Evolutionary conservation across 2,329 filamentous ascomycete species (phyloP).

Genomic region (Colletotrichum tanaceti): DNA sequence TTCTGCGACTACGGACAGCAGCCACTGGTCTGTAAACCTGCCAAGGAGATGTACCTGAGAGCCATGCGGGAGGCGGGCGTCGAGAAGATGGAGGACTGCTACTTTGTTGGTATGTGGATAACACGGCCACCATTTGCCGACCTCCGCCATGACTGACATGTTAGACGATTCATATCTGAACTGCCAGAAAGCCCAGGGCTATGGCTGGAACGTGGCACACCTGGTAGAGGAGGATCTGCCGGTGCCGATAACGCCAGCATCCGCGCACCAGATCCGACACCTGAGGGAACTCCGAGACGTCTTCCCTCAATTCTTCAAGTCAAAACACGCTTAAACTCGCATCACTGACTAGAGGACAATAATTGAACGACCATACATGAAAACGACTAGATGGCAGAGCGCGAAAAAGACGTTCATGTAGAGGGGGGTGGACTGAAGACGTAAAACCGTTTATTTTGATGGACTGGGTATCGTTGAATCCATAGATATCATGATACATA

Average conservation of each 20-base stretch:
- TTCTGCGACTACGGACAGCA: conserved; percentile 87
- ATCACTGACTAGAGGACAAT: neutral
- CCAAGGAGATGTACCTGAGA: conserved; percentile 84
- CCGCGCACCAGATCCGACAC: conserved; percentile 79
- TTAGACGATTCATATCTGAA: conserved; percentile 89
- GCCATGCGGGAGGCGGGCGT: conserved; percentile 88
- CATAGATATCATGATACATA: conserved; percentile 28
- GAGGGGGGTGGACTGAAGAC: neutral
- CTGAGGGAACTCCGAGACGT: conserved; percentile 79
- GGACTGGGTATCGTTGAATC: conserved; percentile 22
- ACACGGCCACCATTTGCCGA: neutral
- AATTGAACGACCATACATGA: neutral
- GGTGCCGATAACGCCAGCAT: conserved; percentile 71
- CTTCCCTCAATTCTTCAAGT: conserved; percentile 90
- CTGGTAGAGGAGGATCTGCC: conserved; percentile 81
- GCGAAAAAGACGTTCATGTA: neutral
- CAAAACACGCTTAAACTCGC: conserved; percentile 41
- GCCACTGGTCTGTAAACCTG: conserved; percentile 88
- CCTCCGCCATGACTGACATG: conserved; percentile 27
- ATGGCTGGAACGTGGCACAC: conserved; percentile 90
- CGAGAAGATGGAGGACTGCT: conserved; percentile 77
- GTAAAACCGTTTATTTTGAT: conserved; percentile 10
- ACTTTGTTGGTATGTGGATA: conserved; percentile 85
- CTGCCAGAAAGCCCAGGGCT: conserved; percentile 77
- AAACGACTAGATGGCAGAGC: neutral